Evolutionary conservation across 2,329 filamentous ascomycete genomes (phyloP), one percentile per base, ranked within the genome.

Genomic region (Aspergillus jensenii): DNA sequence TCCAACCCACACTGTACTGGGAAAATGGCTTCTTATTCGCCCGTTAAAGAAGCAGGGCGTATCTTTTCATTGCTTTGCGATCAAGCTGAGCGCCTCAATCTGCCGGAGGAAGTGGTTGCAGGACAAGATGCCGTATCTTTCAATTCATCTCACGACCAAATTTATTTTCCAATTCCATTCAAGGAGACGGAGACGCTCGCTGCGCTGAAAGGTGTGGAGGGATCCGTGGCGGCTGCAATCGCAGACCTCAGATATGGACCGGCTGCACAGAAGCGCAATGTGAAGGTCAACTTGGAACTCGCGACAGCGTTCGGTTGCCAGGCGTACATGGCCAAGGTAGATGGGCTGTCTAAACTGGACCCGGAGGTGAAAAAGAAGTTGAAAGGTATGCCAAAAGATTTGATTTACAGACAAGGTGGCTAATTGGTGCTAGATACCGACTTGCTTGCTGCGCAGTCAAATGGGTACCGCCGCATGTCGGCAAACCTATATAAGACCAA

Each of bases 401-500:
- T 5, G 6, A 1, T 14, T 15, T 44, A 21, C 11, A 19, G 27
- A 48, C 1, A 12, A 19, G 11, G 19, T 19, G 3, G 45, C 43
- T 61, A 33, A 67, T 64, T 65, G 49, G 66, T 46, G 6, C 3
- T 58, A 90, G 88, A 90, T 65, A 91, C 88, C 66, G 89, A 91
- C 72, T 74, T 91, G 21, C 76, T 90, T 5, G 77, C 83, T 60
- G 89, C 89, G 1, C 89, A 91, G 69, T 90, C 88, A 2, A 84
- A 86, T 60, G 77, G 84, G 6, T 91, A 91, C 68, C 84, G 89
- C 9, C 85, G 89, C 60, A 80, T 91, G 72, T 89, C 88, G 11
- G 88, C 88, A 14, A 90, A 90, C 60, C 74, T 91, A 1, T 91
- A 90, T 73, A 80, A 83, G 65, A 90, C 88, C 8, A 87, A 84